Evolutionary conservation across 2,329 filamentous ascomycete genomes (phyloP).

Genomic region (Xylaria arbuscula): DNA sequence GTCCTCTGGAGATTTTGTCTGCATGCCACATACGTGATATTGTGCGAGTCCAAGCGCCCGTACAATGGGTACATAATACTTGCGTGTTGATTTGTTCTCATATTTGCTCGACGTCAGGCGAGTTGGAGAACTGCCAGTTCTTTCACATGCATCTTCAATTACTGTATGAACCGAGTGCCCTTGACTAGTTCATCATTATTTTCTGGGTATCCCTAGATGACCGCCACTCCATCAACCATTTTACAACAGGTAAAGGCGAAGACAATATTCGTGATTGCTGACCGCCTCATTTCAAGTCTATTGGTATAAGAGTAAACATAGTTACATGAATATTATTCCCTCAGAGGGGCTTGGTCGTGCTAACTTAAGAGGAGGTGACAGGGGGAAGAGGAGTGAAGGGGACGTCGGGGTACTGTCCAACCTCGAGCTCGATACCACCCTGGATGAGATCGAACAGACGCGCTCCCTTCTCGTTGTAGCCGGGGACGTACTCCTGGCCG

Average conservation of each 20-base stretch:
- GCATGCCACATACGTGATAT: background rate
- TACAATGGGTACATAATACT: background rate
- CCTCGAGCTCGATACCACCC: slow-evolving; percentile 35
- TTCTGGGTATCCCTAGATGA: slow-evolving; percentile 16
- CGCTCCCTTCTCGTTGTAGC: slow-evolving; percentile 32
- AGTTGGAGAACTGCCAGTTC: no score
- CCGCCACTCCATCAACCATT: slow-evolving; percentile 26
- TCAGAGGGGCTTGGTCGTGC: background rate
- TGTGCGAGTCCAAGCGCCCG: background rate
- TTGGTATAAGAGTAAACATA: slow-evolving; percentile 29
- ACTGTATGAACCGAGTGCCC: no score
- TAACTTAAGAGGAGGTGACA: slow-evolving; percentile 20
- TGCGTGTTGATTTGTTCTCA: background rate
- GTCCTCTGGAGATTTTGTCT: background rate
- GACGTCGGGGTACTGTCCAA: slow-evolving; percentile 36
- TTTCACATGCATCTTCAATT: background rate
- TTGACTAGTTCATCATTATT: slow-evolving; percentile 22
- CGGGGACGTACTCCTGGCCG: slow-evolving; percentile 36
- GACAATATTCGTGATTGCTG: slow-evolving; percentile 23
- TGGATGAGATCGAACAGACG: slow-evolving; percentile 41
- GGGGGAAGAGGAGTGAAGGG: slow-evolving; percentile 33
- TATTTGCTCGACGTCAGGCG: background rate
- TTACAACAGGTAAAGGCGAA: slow-evolving; percentile 10
- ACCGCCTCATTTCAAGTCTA: slow-evolving; percentile 36
- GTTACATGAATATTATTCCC: slow-evolving; percentile 32